Evolutionary conservation across 106 monocot species (phyloP).

Genomic region (Phalaenopsis aphrodite): DNA sequence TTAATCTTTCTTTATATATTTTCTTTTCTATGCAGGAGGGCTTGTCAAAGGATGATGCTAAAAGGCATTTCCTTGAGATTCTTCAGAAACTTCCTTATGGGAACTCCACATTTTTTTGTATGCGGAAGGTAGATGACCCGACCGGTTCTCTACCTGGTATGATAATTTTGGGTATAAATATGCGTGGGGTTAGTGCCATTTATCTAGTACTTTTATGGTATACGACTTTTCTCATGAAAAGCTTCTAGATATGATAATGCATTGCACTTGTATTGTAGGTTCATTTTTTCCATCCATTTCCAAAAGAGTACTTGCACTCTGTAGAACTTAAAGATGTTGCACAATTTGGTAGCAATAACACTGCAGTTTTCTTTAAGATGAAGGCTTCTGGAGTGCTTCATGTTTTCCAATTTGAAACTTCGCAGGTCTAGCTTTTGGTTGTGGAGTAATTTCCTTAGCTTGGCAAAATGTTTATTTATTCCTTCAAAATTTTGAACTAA

Average conservation of each 20-base stretch:
- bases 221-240: not conserved
- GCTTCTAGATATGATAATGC: not conserved
- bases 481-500: not conserved
- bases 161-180: conserved; percentile 92
- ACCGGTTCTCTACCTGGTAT: conserved; percentile 86
- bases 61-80: conserved; percentile 84
- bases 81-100: conserved; percentile 82
- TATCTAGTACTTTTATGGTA: not conserved
- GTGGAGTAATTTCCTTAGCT: not conserved
- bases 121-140: conserved; percentile 89
- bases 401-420: conserved; percentile 98
- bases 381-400: conserved; percentile 91
- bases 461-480: not conserved
- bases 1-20: too few relatives aligned
- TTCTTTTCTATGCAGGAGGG: conserved; percentile 38
- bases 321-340: conserved; percentile 91
- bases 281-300: conserved; percentile 98
- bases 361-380: conserved; percentile 96
- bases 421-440: conserved; percentile 53
- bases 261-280: conserved; percentile 32
- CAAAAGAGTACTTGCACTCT: conserved; percentile 93
- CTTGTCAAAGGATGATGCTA: conserved; percentile 92
- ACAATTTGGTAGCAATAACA: conserved; percentile 98
- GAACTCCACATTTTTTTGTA: conserved; percentile 83
- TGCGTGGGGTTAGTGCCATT: conserved; percentile 72